Evolutionary conservation across 192 early-diverging fungal genomes (phyloP), one percentile per base, ranked within the genome.

Genomic region (Mortierella hygrophila): DNA sequence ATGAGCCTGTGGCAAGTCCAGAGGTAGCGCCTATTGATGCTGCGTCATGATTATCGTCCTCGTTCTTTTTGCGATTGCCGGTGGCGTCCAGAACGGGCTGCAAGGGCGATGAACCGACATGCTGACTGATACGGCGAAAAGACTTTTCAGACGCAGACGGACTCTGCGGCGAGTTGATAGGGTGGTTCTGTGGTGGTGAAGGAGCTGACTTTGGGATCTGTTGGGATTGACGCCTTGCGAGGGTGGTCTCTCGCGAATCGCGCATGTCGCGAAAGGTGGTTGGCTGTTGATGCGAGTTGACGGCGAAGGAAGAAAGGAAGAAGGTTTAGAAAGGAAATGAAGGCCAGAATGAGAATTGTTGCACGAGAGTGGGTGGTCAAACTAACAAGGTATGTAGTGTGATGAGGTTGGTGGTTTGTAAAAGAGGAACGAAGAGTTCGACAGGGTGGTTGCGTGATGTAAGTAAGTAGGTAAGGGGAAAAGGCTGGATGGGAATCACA

Each of bases 191-290:
- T 46, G 35, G 49, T 16, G 55, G 72, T 49, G 70, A 29, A 21
- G 85, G 46, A 4, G 75, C 35, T 65, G 79, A 32, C 47, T 88
- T 81, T 76, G 72, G 70, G 29, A 63, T 69, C 21, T 77, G 80
- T 55, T 74, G 74, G 52, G 85, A 78, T n/a, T 76, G 65, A 41
- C 85, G 75, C 9, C 79, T 52, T 68, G 85, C 85, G 26, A 82
- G 76, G 18, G 74, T 68, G 35, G 80, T 79, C 38, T 85, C 83
- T 70, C 83, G 42, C 38, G 60, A 55, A 38, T 78, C 79, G 47
- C 80, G 80, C 77, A 80, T 80, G 37, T 41, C 71, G 9, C 46
- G 37, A 52, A 76, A 16, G 57, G 11, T 35, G 4, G 2, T 65
- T 32, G 23, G 23, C 11, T 21, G 38, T 55, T 54, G 20, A 65